These are phyloP conservation scores for Aspergillus sp. DNA, from an alignment of 2,329 filamentous ascomycete genomes.

Conservation along the genomic window DNA sequence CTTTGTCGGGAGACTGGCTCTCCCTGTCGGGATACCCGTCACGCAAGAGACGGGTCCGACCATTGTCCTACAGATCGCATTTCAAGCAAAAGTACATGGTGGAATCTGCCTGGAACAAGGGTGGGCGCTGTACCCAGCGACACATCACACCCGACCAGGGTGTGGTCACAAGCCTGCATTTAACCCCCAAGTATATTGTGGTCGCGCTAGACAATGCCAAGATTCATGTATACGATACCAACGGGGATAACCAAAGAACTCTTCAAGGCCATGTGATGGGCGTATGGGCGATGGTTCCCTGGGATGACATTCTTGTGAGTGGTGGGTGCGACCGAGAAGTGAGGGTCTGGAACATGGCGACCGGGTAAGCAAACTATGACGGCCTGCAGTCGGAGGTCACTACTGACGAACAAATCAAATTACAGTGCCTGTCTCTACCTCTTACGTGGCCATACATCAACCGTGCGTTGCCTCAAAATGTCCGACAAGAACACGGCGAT, in stretches of 20 bases:
- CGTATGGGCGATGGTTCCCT: conserved; percentile 99
- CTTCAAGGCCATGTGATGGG: conserved; percentile 97
- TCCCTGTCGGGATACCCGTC: conserved; percentile 34
- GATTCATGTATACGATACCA: conserved; percentile 95
- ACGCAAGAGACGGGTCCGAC: conserved; percentile 58
- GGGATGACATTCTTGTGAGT: conserved; percentile 92
- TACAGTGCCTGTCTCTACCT: conserved; percentile 73
- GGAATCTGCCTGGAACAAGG: conserved; percentile 93
- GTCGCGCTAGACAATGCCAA: conserved; percentile 97
- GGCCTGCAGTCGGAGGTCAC: neutral
- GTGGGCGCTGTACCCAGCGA: conserved; percentile 77
- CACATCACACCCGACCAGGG: conserved; percentile 96
- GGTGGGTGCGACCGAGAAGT: conserved; percentile 97
- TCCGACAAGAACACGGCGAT: conserved; percentile 91
- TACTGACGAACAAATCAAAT: conserved; percentile 18
- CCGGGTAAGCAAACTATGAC: conserved; percentile 62
- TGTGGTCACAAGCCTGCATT: conserved; percentile 91
- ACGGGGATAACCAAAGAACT: conserved; percentile 84
- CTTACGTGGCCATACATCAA: conserved; percentile 91
- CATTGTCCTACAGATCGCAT: conserved; percentile 88
- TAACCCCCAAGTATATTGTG: conserved; percentile 95
- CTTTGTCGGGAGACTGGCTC: conserved; percentile 36
- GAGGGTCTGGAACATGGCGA: conserved; percentile 92
- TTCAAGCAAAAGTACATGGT: conserved; percentile 98
- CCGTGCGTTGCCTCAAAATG: conserved; percentile 97